Conservation (phyloP, 768 basidiomycete genomes). For the Mycena chlorophos region DNA sequence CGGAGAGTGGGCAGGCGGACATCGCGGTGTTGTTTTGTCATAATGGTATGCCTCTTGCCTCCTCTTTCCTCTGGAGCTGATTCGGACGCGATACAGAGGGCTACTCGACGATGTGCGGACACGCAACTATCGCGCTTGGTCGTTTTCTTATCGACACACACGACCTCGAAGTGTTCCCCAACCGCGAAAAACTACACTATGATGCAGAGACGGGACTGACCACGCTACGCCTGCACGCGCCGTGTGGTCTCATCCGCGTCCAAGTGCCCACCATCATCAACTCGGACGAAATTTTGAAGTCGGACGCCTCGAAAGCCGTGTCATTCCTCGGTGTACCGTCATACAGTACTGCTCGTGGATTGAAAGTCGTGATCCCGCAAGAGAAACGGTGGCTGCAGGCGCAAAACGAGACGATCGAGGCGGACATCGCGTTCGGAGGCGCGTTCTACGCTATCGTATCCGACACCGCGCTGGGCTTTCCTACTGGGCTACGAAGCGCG, state of each 20-base stretch:
- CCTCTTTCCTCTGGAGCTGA: not conserved
- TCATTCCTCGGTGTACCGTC: slow-evolving; percentile 38
- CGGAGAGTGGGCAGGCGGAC: slow-evolving; percentile 34
- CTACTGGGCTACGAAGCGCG: slow-evolving; percentile 20
- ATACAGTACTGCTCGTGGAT: slow-evolving; percentile 30
- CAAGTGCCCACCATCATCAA: slow-evolving; percentile 33
- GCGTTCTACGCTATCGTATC: slow-evolving; percentile 42
- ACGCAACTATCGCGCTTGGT: slow-evolving; percentile 42
- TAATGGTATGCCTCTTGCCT: slow-evolving; percentile 30
- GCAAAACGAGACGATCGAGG: slow-evolving; percentile 19
- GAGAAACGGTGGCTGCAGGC: slow-evolving; percentile 29
- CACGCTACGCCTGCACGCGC: slow-evolving; percentile 36
- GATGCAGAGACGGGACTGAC: slow-evolving; percentile 21
- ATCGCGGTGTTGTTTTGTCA: slow-evolving; percentile 45
- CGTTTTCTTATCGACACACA: slow-evolving; percentile 41
- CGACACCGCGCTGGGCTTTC: slow-evolving; percentile 36
- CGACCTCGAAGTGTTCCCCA: slow-evolving; percentile 33
- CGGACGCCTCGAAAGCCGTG: slow-evolving; percentile 32
- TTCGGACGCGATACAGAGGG: slow-evolving; percentile 31
- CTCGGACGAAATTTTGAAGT: slow-evolving; percentile 14
- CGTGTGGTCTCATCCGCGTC: slow-evolving; percentile 39
- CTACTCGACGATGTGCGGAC: slow-evolving; percentile 45
- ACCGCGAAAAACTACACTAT: slow-evolving; percentile 25
- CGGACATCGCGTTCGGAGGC: slow-evolving; percentile 41
- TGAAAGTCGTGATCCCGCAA: slow-evolving; percentile 32